These are phyloP conservation scores for Hypoxylon sp. DNA, from an alignment of 2,329 filamentous ascomycete genomes.

Conservation along the genomic window DNA sequence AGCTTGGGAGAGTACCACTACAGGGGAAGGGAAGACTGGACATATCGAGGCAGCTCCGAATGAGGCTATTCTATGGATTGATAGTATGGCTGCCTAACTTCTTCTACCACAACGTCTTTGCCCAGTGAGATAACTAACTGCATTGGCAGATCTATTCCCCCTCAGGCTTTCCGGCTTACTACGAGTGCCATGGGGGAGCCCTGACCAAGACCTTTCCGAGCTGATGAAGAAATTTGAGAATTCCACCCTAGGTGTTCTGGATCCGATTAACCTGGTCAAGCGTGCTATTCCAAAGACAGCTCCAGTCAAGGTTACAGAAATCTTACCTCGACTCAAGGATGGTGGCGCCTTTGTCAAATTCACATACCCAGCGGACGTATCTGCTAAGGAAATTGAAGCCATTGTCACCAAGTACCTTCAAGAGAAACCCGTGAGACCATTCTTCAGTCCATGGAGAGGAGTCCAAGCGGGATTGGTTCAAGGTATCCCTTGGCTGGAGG, in stretches of 20 bases:
- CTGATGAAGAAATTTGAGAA: slow-evolving; percentile 67
- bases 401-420: slow-evolving; percentile 73
- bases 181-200: slow-evolving; percentile 60
- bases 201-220: slow-evolving; percentile 63
- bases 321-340: slow-evolving; percentile 88
- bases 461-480: slow-evolving; percentile 80
- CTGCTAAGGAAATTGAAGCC: slow-evolving; percentile 69
- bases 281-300: slow-evolving; percentile 73
- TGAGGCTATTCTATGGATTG: slow-evolving; percentile 90
- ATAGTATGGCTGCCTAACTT: slow-evolving; percentile 70
- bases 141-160: slow-evolving; percentile 81
- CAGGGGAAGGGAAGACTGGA: slow-evolving; percentile 76
- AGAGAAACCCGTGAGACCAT: slow-evolving; percentile 81
- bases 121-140: slow-evolving; percentile 9
- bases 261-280: slow-evolving; percentile 68
- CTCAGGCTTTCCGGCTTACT: slow-evolving; percentile 72
- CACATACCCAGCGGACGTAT: slow-evolving; percentile 54
- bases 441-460: slow-evolving; percentile 86
- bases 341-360: slow-evolving; percentile 88
- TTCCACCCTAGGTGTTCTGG: slow-evolving; percentile 63
- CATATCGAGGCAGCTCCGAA: slow-evolving; percentile 83
- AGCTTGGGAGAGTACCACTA: slow-evolving; percentile 58
- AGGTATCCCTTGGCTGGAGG: slow-evolving; percentile 93
- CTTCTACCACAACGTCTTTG: neutral
- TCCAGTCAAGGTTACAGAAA: slow-evolving; percentile 79